A percentile compares a stretch with the other conserved stretches of the same genome.
Conservation (phyloP, 306 rosid genomes). For the Cucumis sativus region Cucumber_9930_V3 NC_026655.2:22108501-22109000, state of each 20-base stretch:
- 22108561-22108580: neutral
- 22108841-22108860: neutral
- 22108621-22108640: neutral
- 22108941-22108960: neutral
- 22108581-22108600: neutral
- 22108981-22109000: neutral
- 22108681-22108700: neutral
- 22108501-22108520: neutral
- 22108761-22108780: neutral
- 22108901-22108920: neutral
- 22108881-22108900: neutral
- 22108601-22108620: neutral
- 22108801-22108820: neutral
- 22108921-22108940: neutral
- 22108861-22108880: neutral
- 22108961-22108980: neutral
- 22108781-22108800: neutral
- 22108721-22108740: neutral
- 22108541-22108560: neutral
- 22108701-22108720: neutral
- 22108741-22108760: neutral
- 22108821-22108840: neutral
- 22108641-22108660: neutral
- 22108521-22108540: neutral
- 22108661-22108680: neutral